These are phyloP conservation scores for Pisolithus albus DNA, from an alignment of 768 basidiomycete genomes.

Conservation along the genomic window DNA sequence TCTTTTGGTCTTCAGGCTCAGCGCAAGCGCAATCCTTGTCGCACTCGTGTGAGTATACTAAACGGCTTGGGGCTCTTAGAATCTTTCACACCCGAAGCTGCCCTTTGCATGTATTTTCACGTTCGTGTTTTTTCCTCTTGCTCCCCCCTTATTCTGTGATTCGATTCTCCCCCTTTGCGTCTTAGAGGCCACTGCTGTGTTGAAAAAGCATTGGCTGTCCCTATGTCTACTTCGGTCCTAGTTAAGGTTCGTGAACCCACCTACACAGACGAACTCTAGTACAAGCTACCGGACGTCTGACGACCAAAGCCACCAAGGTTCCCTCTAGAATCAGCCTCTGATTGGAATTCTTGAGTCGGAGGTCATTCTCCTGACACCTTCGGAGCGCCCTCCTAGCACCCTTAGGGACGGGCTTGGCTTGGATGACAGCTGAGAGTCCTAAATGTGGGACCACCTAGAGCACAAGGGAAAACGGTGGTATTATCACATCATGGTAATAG, in stretches of 20 bases:
- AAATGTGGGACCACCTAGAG: slow-evolving; percentile 27
- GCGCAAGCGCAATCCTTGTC: slow-evolving; percentile 15
- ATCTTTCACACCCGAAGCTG: background rate
- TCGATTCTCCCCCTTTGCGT: slow-evolving; percentile 32
- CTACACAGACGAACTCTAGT: slow-evolving; percentile 18
- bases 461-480: slow-evolving; percentile 9
- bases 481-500: no score
- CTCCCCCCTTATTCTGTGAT: slow-evolving; percentile 14
- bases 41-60: slow-evolving; percentile 2
- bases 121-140: background rate
- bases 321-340: background rate
- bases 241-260: slow-evolving; percentile 16
- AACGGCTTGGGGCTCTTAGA: background rate
- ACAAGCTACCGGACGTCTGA: slow-evolving; percentile 14
- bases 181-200: background rate
- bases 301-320: slow-evolving; percentile 1
- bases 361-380: slow-evolving; percentile 10
- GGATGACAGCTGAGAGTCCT: slow-evolving; percentile 12
- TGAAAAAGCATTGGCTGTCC: no score
- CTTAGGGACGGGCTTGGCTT: slow-evolving; percentile 9
- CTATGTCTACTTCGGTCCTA: slow-evolving; percentile 13
- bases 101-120: background rate
- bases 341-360: slow-evolving; percentile 14
- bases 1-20: slow-evolving; percentile 19
- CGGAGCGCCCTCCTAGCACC: slow-evolving; percentile 4